A percentile compares a stretch with the other conserved stretches of the same genome.
Evolutionary conservation across 2,329 filamentous ascomycete species (phyloP).

Genomic region (Neofusicoccum cordaticola): DNA sequence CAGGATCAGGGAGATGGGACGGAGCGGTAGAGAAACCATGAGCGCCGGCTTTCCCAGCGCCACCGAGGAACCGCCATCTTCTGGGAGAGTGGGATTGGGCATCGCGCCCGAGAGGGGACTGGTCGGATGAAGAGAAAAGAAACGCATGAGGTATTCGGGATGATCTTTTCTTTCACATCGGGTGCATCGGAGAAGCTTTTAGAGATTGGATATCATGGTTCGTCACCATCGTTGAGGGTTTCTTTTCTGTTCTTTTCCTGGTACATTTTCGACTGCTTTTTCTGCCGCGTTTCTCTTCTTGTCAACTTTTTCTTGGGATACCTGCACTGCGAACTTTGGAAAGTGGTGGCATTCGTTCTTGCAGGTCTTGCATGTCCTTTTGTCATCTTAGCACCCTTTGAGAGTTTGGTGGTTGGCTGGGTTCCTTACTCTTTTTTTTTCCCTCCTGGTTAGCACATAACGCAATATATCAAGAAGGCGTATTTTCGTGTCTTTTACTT

Average conservation of each 20-base stretch:
- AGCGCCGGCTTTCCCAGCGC: neutral
- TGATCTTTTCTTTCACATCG: neutral
- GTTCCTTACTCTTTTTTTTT: neutral
- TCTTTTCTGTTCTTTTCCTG: neutral
- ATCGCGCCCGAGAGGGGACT: constrained; percentile 8
- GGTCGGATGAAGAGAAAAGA: neutral
- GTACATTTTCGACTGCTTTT: neutral
- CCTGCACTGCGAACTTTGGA: neutral
- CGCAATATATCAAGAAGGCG: constrained; percentile 1
- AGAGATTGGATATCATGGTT: constrained; percentile 2
- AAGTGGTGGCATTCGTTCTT: neutral
- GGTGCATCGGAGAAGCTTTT: neutral
- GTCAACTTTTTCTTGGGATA: neutral
- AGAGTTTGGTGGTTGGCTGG: neutral
- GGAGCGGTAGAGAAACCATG: constrained; percentile 22
- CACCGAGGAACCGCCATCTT: neutral
- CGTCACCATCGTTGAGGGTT: neutral
- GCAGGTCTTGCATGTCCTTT: neutral
- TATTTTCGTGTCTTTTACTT: neutral
- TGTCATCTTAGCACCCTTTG: neutral
- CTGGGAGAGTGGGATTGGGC: neutral
- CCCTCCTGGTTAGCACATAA: neutral
- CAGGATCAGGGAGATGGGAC: constrained; percentile 71
- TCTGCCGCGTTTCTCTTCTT: neutral
- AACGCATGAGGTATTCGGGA: neutral